Base-by-base conservation (phyloP, 352 stramenopile genomes). In the Pythium pyrilobum region DNA sequence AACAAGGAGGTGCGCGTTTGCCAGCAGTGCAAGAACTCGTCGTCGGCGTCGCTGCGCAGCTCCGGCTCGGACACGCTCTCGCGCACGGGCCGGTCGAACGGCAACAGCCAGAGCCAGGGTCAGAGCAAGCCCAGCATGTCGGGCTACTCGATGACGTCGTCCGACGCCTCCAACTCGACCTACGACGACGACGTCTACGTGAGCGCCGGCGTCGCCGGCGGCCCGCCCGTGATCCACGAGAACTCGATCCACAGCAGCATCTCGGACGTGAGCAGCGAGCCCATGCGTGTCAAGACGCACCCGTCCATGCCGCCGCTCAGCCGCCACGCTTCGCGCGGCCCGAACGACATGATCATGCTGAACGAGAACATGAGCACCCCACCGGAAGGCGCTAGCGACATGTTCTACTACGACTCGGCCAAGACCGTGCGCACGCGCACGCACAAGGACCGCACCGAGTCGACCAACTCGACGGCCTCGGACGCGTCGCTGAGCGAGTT, bases 1-100 rank as follows among this genome's bases (percentile, higher is more conserved):
- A 87, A 74, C 53, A 85, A 81, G 51, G 83, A 93, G 29, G 69
- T 93, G 38, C 81, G 83, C 40, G 60, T 93, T n/a, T 93, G 83
- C 59, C 63, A 69, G 12, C 70, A 84, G 58, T 93, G 83, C 60
- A 66, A 67, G 41, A 77, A 72, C 47, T 56, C 62, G 23, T 85
- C 66, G 50, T 82, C 78, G 2, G 62, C 66, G n/a, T 85, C 78
- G 15, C 73, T 87, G 38, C 64, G 79, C 43, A 88, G 74, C 46
- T 89, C 77, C 0, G 82, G 72, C 33, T 89, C 77, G 0, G 64
- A 71, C 24, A 71, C 59, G 44, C 48, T 76, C 46, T 56, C 37
- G 37, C 56, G 62, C 16, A 69, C 59, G 8, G 62, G 56, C 11
- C 67, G 59, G 9, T 61, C 59, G 5, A 34, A 52, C 12, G 64